Evolutionary conservation across 192 early-diverging fungal genomes (phyloP).

Genomic region (Cladochytrium replicatum): DNA sequence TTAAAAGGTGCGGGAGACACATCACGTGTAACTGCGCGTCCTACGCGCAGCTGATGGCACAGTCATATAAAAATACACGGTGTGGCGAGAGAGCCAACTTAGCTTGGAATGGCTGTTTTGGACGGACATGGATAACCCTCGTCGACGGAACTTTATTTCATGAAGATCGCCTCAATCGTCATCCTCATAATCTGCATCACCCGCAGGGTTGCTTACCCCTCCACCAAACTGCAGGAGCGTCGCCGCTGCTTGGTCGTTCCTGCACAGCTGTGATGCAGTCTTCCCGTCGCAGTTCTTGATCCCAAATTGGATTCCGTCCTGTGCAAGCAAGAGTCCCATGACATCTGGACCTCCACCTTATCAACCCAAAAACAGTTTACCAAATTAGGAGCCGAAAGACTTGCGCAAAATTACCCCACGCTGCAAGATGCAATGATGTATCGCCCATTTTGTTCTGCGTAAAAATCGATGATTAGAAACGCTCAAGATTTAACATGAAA

Average conservation of each 20-base stretch:
- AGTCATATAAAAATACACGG: too few species aligned
- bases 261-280: constrained; percentile 25
- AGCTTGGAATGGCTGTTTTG: too few species aligned
- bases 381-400: too few species aligned
- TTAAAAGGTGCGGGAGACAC: too few species aligned
- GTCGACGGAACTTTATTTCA: too few species aligned
- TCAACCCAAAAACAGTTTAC: neutral
- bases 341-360: constrained; percentile 24
- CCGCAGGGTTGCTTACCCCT: constrained; percentile 6
- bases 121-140: too few species aligned
- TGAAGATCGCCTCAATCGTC: too few species aligned
- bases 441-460: constrained; percentile 46
- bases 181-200: constrained; percentile 18
- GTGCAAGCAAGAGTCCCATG: constrained; percentile 21
- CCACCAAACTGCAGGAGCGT: constrained; percentile 23
- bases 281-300: constrained; percentile 38
- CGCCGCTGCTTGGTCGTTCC: constrained; percentile 32
- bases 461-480: neutral
- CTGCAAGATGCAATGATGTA: constrained; percentile 40
- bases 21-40: too few species aligned
- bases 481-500: neutral
- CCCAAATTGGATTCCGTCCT: constrained; percentile 19
- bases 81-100: too few species aligned
- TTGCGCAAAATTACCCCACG: constrained; percentile 35
- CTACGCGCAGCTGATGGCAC: too few species aligned